Base-by-base conservation (phyloP, 441 rosid genomes). In the Gossypium schwendimanii region DNA sequence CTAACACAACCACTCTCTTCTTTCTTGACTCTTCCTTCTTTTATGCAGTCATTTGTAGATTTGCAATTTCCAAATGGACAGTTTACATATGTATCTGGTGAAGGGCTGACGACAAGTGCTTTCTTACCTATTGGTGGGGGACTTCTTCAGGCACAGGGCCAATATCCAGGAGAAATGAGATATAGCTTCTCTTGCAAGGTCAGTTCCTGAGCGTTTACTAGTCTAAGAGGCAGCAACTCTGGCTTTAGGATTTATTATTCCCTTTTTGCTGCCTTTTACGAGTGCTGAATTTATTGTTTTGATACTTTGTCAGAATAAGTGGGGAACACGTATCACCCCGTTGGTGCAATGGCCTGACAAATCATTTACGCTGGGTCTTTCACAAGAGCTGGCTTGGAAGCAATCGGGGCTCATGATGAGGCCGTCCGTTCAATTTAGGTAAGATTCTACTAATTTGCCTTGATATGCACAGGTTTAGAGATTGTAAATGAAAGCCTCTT, bases 121-220 rank as follows among this genome's bases (percentile, higher is more conserved):
- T 92, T 91, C 79, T 71, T 89, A 67, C 99, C 99, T 45, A 61
- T 92, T 31, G 83, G 86, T 49, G 98, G 97, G 1, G 98, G 98
- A 61, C 93, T 94, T 82, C 94, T 94, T 78, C 97, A 94, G 85
- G 98, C 92, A 1, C 93, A 92, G 75, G 99, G 99, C 76, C 97
- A 89, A 86, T 91, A 89, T 84, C 99, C 98, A 6, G 97, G 99
- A 12, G 97, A 92, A 84, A 94, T 91, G 99, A 88, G 91, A 78
- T 87, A 84, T 74, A 94, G 99, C 83, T 94, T 81, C 80, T 91
- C 97, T 67, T 82, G 81, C 76, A 94, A 91, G 97, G 99, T 94
- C 66, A 70, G 77, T 49, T 36, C 44, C 24, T 58, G 70, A 71
- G 52, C 24, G 54, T 11, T 31, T 57, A 49, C 24, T 2, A 11